These are phyloP conservation scores for Botrytis deweyae DNA, from an alignment of 2,329 filamentous ascomycete genomes.

Conservation along the genomic window DNA sequence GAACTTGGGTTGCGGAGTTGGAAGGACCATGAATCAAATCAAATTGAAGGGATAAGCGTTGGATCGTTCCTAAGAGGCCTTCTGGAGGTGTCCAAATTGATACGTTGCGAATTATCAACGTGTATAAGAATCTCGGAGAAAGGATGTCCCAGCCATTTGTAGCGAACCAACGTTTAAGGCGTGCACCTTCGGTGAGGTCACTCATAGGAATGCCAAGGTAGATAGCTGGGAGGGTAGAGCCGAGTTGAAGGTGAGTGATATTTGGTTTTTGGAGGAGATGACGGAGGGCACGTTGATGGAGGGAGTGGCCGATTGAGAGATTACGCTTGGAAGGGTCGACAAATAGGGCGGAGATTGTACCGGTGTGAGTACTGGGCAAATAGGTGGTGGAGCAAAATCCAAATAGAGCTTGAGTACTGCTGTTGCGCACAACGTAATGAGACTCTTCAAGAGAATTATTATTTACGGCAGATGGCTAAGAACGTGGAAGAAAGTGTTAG, in stretches of 20 bases:
- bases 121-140: constrained; percentile 61
- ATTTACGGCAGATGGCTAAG: neutral
- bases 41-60: constrained; percentile 54
- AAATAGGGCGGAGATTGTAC: constrained; percentile 81
- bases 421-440: constrained; percentile 92
- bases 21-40: constrained; percentile 65
- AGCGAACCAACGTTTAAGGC: constrained; percentile 74
- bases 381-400: constrained; percentile 91
- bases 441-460: constrained; percentile 56
- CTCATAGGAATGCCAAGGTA: constrained; percentile 80
- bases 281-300: constrained; percentile 82
- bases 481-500: neutral
- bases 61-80: constrained; percentile 57
- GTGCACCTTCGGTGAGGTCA: constrained; percentile 49
- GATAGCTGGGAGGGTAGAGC: constrained; percentile 76
- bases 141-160: constrained; percentile 83
- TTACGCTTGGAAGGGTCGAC: constrained; percentile 85
- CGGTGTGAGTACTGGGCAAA: constrained; percentile 52
- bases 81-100: constrained; percentile 60
- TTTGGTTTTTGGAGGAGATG: constrained; percentile 65
- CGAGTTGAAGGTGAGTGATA: constrained; percentile 63
- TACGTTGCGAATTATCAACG: constrained; percentile 60
- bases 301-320: constrained; percentile 83
- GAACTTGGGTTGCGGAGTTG: constrained; percentile 54
- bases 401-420: constrained; percentile 85